Conservation (phyloP, 2,329 filamentous ascomycete species). For the Aspergillus pseudotamarii region DNA sequence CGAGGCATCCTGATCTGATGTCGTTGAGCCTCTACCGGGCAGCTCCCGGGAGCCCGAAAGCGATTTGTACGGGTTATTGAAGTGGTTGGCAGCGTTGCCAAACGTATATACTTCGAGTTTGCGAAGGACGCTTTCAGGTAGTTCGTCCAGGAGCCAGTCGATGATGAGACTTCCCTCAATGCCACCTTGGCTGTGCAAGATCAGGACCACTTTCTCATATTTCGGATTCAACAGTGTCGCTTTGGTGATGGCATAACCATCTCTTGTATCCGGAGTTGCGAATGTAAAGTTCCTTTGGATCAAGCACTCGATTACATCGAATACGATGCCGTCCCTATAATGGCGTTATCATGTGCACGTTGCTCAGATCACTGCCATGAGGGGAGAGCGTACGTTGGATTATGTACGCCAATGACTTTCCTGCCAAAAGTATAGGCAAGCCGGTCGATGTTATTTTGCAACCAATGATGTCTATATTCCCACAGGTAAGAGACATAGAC, state of each 20-base stretch:
- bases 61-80: constrained; percentile 71
- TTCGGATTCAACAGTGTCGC: constrained; percentile 62
- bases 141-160: constrained; percentile 75
- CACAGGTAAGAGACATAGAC: constrained; percentile 4
- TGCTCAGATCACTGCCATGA: too few species aligned
- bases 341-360: neutral
- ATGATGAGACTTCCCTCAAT: constrained; percentile 73
- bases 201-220: constrained; percentile 70
- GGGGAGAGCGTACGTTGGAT: constrained; percentile 59
- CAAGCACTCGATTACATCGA: constrained; percentile 76
- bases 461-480: constrained; percentile 58
- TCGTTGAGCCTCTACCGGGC: neutral
- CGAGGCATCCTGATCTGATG: neutral
- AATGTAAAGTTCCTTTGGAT: constrained; percentile 75
- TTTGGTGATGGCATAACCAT: constrained; percentile 64
- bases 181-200: constrained; percentile 76
- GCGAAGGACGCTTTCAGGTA: constrained; percentile 64
- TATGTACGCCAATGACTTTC: constrained; percentile 73
- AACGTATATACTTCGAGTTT: constrained; percentile 78
- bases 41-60: constrained; percentile 34
- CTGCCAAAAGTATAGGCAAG: constrained; percentile 73
- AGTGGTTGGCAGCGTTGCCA: constrained; percentile 77
- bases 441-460: constrained; percentile 71
- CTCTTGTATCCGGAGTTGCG: constrained; percentile 66
- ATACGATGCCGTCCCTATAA: constrained; percentile 63